Conservation (phyloP, 1,284 basidiomycete species). For the Agaricales sp. region DNA sequence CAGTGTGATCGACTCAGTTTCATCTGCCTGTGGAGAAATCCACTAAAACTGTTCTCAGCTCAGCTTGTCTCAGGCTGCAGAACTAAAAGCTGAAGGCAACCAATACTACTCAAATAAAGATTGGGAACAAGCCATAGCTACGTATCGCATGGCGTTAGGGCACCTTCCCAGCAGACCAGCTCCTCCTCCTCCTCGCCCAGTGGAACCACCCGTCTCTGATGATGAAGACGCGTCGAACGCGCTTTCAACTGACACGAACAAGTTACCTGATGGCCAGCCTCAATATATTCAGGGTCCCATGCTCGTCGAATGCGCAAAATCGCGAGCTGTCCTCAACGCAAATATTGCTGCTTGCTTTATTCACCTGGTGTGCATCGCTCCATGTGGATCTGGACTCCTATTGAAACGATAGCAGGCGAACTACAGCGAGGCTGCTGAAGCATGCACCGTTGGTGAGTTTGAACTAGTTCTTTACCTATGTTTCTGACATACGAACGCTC, state of each 20-base stretch:
- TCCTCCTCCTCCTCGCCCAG: constrained; percentile 6
- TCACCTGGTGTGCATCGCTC: constrained; percentile 48
- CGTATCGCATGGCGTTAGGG: constrained; percentile 50
- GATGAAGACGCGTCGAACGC: constrained; percentile 10
- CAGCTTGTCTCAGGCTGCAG: constrained; percentile 30
- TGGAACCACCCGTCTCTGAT: constrained; percentile 19
- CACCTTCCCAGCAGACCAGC: constrained; percentile 34
- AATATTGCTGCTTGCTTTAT: constrained; percentile 78
- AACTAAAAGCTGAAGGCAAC: constrained; percentile 52
- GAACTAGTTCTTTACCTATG: constrained; percentile 6
- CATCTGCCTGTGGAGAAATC: neutral
- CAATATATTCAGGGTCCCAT: constrained; percentile 15
- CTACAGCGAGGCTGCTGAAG: constrained; percentile 63
- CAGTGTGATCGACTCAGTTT: neutral
- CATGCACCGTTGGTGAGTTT: constrained; percentile 73
- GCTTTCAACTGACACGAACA: no score
- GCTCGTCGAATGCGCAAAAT: constrained; percentile 39
- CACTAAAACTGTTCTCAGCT: neutral
- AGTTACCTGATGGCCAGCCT: constrained; percentile 7
- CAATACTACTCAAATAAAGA: constrained; percentile 35
- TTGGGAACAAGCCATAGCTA: constrained; percentile 57
- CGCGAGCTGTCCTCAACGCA: constrained; percentile 60
- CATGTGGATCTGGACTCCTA: neutral
- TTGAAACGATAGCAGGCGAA: constrained; percentile 42
- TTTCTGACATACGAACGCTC: constrained; percentile 4